Percentiles rank a stretch among this genome's conserved stretches.
Conservation (phyloP, 148 eudicot species). For the Camellia japonica region DNA sequence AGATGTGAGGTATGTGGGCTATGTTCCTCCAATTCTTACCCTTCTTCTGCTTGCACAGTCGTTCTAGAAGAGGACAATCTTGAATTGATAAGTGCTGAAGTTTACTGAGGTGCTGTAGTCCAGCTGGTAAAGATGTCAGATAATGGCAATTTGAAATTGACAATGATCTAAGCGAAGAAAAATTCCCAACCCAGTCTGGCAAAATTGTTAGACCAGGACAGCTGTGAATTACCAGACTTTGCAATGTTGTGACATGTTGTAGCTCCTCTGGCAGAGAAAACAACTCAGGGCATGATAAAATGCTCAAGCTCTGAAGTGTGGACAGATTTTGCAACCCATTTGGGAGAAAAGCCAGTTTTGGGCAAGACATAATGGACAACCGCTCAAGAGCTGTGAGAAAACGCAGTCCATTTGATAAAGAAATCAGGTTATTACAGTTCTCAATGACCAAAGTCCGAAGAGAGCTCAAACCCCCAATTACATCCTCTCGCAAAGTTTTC, state of each 20-base stretch:
- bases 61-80: slow-evolving; percentile 13
- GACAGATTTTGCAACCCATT: neutral
- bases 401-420: neutral
- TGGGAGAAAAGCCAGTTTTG: slow-evolving; percentile 6
- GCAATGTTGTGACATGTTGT: slow-evolving; percentile 5
- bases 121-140: slow-evolving; percentile 9
- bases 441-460: slow-evolving; percentile 12
- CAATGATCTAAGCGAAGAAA: slow-evolving; percentile 14
- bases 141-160: slow-evolving; percentile 16
- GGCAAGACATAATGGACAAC: slow-evolving; percentile 17
- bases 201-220: slow-evolving; percentile 7
- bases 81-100: slow-evolving; percentile 18
- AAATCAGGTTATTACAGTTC: neutral
- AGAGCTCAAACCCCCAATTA: slow-evolving; percentile 4
- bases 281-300: slow-evolving; percentile 5
- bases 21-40: slow-evolving; percentile 15
- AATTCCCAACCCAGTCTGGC: slow-evolving; percentile 12
- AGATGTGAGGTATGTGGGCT: slow-evolving; percentile 9
- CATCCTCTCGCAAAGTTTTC: neutral
- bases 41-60: neutral
- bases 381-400: slow-evolving; percentile 16
- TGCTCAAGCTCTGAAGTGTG: slow-evolving; percentile 2
- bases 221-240: slow-evolving; percentile 11
- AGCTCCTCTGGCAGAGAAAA: slow-evolving; percentile 4
- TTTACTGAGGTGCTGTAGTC: neutral